A percentile compares a stretch with the other conserved stretches of the same genome.
Conservation (phyloP, 495 filamentous ascomycete species). For the Recurvomyces mirabilis region DNA sequence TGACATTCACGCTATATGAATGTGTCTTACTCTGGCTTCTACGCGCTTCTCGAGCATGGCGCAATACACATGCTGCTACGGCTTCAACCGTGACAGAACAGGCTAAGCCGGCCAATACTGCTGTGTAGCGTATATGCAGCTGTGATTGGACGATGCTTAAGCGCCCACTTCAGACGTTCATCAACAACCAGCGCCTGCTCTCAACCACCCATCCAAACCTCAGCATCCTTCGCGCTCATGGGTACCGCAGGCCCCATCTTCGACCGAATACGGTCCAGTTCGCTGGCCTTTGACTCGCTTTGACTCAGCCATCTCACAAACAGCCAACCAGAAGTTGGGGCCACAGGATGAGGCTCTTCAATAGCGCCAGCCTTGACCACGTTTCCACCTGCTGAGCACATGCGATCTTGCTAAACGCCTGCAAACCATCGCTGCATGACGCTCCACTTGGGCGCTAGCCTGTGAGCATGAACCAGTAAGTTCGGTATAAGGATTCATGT, state of each 20-base stretch:
- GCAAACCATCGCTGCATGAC: not conserved
- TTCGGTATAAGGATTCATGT: constrained; percentile 15
- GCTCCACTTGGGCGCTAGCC: constrained; percentile 8
- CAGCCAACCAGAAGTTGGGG: constrained; percentile 13
- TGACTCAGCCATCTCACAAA: not conserved
- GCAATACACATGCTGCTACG: too few relatives aligned
- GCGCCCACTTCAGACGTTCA: constrained; percentile 9
- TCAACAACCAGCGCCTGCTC: constrained; percentile 1
- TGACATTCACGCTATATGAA: too few relatives aligned
- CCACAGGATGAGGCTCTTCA: constrained; percentile 3
- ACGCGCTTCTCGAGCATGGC: too few relatives aligned
- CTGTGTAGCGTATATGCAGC: not conserved
- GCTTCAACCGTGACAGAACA: too few relatives aligned
- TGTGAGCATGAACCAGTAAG: not conserved
- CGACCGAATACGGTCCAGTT: too few relatives aligned
- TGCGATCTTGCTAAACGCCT: constrained; percentile 15
- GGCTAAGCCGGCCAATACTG: not conserved
- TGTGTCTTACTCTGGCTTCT: too few relatives aligned
- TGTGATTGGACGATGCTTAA: constrained; percentile 2
- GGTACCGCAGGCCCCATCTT: not conserved
- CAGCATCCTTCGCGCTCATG: constrained; percentile 1
- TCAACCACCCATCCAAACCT: constrained; percentile 1
- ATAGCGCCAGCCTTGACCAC: constrained; percentile 16
- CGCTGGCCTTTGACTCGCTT: too few relatives aligned
- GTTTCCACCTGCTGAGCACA: not conserved